Conservation (phyloP, 176 grass and related monocot species). For the Juncus effusus region DNA sequence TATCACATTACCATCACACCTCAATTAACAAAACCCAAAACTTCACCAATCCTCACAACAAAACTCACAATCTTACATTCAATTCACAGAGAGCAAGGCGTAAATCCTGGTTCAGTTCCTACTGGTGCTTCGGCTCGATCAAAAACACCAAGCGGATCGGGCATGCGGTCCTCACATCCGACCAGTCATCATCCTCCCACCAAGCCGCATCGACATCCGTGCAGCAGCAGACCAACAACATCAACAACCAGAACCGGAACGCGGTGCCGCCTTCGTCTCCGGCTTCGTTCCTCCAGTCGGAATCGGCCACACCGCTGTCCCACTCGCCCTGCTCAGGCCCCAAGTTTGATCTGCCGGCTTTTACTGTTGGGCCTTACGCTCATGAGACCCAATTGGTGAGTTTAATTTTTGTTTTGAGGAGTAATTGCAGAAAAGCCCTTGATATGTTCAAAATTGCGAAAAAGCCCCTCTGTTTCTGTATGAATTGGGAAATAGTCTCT, state of each 20-base stretch:
- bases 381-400: slow-evolving; percentile 80
- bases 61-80: neutral
- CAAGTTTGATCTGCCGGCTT: slow-evolving; percentile 59
- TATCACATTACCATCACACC: too few species aligned
- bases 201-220: slow-evolving; percentile 40
- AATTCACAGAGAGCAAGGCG: slow-evolving; percentile 84
- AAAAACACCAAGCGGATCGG: slow-evolving; percentile 64
- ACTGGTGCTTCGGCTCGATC: slow-evolving; percentile 91
- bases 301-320: slow-evolving; percentile 47
- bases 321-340: slow-evolving; percentile 55
- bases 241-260: slow-evolving; percentile 46
- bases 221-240: slow-evolving; percentile 44
- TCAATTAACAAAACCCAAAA: too few species aligned
- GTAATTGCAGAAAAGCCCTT: too few species aligned
- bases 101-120: slow-evolving; percentile 58
- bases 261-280: slow-evolving; percentile 88
- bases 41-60: too few species aligned
- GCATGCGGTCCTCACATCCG: slow-evolving; percentile 67
- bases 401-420: neutral
- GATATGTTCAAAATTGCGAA: too few species aligned
- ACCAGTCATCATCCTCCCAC: slow-evolving; percentile 17
- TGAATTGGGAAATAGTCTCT: too few species aligned
- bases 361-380: slow-evolving; percentile 83
- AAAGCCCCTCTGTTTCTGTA: too few species aligned
- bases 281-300: slow-evolving; percentile 81